Evolutionary conservation across 768 basidiomycete species (phyloP), one percentile per base, ranked within the genome.

Genomic region (Trametes villosa): DNA sequence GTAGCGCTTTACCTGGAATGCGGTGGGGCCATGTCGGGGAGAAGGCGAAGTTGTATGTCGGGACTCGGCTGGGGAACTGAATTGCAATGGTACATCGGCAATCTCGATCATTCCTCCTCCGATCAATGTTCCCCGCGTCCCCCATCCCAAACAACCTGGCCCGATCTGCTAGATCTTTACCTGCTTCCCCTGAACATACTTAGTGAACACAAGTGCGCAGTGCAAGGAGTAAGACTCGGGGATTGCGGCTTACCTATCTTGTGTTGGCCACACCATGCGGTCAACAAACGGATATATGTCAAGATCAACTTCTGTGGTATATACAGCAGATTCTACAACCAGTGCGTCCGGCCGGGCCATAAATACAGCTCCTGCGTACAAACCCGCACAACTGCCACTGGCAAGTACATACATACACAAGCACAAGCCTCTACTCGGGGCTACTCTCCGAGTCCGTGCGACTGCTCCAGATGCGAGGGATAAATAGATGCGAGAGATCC

Each of bases 381-480:
- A 30, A 26, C 9, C 41, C 53, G 41, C 40, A n/a, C 41, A 11
- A 31, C 26, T 20, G 36, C 34, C 40, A 44, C 53, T n/a, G 20
- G n/a, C 44, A 13, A 45, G 30, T 44, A 54, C 29, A 54, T 46
- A 46, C 53, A 46, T 46, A 33, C 44, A 41, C 36, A 30, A 15
- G 36, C 46, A n/a, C 27, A 24, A 38, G 6, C 15, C 15, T 57
- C 56, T 57, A 38, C 33, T 34, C 7, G 33, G 8, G 33, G 7
- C 33, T 41, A 56, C 34, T 27, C 56, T 50, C 30, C 57, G 50
- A 58, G 57, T 58, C 57, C 57, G 42, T 51, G 49, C 40, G 57
- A 51, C 22, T 40, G 48, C n/a, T n/a, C 55, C 40, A 38, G 55
- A 24, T 34, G n/a, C n/a, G 41, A 46, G 49, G 29, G 44, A 59